Base-by-base conservation (phyloP, 2,329 filamentous ascomycete genomes). In the Neonectria faginata region DNA sequence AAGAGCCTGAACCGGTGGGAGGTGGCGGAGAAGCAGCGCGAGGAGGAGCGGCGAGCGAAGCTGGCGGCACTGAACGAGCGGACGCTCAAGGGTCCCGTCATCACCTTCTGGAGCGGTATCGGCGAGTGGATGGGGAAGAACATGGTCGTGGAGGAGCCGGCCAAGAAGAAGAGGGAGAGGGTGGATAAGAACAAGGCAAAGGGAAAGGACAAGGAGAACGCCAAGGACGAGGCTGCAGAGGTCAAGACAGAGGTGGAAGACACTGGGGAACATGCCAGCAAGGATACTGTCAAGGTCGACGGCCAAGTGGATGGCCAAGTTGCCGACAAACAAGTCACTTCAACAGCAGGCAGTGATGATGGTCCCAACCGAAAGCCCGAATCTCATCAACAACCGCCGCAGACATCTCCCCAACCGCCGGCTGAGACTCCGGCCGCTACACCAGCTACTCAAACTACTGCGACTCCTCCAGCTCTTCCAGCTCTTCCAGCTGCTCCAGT, bases 1-100 rank as follows among this genome's bases (percentile, higher is more conserved):
- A 97, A 93, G 84, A 98, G 91, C 78, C 81, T 97, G 74, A 97
- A 95, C 75, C 87, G 93, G 60, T 98, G 95, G 94, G 94, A 98
- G 78, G 91, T 93, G 78, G 92, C 93, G 7, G 96, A 99, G 80
- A 94, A 93, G 79, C 89, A 91, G 76, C 89, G 95, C 63, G 92
- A 94, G 70, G 93, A 95, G 73, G 92, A 97, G 75, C 87, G 95
- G 66, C 87, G 89, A 68, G 91, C 90, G 44, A 95, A 92, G 79
- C 84, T 98, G 52, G 94, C 95, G 42, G 96, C 95, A 14, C 83
- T 98, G 71, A 92, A 97, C 73, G 93, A 94, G 76, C 89, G 94
- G 53, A 93, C 92, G 55, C 85, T 98, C 9, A 90, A 95, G 58
- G 96, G 96, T 0, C 93, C 96, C 0, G 93, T 97, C 11, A 90